Conservation (phyloP, 768 basidiomycete species). For the Suillus lakei region DNA sequence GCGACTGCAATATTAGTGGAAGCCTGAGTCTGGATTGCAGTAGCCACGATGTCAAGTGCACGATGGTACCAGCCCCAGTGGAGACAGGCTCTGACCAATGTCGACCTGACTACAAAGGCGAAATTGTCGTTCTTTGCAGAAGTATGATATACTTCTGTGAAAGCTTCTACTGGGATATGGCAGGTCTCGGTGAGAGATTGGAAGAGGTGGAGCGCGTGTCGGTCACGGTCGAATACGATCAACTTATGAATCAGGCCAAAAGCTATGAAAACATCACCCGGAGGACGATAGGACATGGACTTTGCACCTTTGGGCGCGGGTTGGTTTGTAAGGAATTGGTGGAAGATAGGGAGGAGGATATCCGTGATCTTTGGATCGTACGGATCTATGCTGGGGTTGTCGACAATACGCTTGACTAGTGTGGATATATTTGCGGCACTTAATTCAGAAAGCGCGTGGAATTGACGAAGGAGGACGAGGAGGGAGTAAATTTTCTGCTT, state of each 20-base stretch:
- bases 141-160: constrained; percentile 42
- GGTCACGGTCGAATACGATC: constrained; percentile 37
- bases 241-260: constrained; percentile 52
- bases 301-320: constrained; percentile 31
- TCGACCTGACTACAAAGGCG: constrained; percentile 50
- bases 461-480: constrained; percentile 20
- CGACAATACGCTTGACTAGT: constrained; percentile 28
- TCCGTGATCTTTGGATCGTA: constrained; percentile 29
- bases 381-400: constrained; percentile 15
- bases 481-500: constrained; percentile 27
- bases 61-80: constrained; percentile 57
- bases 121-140: constrained; percentile 42
- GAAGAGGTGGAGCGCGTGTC: constrained; percentile 51
- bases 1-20: constrained; percentile 28
- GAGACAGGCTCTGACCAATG: constrained; percentile 55
- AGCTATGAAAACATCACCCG: constrained; percentile 41
- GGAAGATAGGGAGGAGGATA: constrained; percentile 37
- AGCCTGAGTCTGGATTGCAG: constrained; percentile 30
- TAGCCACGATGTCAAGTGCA: constrained; percentile 44
- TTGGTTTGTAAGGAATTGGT: constrained; percentile 29
- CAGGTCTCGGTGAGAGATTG: constrained; percentile 49
- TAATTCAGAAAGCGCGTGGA: constrained; percentile 14
- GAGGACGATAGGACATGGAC: constrained; percentile 43
- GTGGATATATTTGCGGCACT: constrained; percentile 16
- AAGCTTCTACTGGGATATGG: constrained; percentile 51